Evolutionary conservation across 225 moss, liverwort and hornwort genomes (phyloP), one percentile per base, ranked within the genome.

Genomic region (Straminergon stramineum): DNA sequence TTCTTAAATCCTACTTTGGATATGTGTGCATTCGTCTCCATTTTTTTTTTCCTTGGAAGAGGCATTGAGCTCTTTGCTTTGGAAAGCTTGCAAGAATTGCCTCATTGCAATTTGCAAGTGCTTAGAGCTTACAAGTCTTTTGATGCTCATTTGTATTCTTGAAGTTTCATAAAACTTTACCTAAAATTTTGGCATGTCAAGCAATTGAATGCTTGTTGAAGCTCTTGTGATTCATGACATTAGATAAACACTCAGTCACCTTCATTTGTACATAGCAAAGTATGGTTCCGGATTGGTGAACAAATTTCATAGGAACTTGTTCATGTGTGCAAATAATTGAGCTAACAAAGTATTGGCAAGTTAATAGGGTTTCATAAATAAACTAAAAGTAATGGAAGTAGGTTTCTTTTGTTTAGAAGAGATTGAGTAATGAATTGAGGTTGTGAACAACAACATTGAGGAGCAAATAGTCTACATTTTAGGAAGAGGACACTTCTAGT

Each of bases 281-380:
- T 6, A 35, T 3, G 22, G 6, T 68, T 11, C 11, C 0, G 4
- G 1, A n/a, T n/a, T 68, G 4, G n/a, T 21, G 22, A 68, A 68
- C 21, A 68, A n/a, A 68, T 68, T 10, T 22, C 12, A 68, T 37
- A 22, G 13, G 13, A 22, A 68, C 20, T 68, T 68, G 6, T 20
- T 55, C 2, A 16, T 67, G 12, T 68, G 13, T 68, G 4, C 13
- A 68, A 68, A 37, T 4, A 69, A n/a, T 23, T n/a, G n/a, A 22
- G n/a, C 39, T 23, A 2, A 69, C 1, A n/a, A 4, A 69, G 69
- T n/a, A 69, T 1, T 5, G 5, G 0, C 12, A 22, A 69, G 7
- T n/a, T 22, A 21, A 12, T n/a, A 69, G 23, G 23, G 4, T 37
- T 68, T 13, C 4, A 4, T n/a, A n/a, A n/a, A 68, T n/a, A 20